These are phyloP conservation scores for Cordyceps farinosa DNA, from an alignment of 2,329 filamentous ascomycete genomes.

Conservation along the genomic window DNA sequence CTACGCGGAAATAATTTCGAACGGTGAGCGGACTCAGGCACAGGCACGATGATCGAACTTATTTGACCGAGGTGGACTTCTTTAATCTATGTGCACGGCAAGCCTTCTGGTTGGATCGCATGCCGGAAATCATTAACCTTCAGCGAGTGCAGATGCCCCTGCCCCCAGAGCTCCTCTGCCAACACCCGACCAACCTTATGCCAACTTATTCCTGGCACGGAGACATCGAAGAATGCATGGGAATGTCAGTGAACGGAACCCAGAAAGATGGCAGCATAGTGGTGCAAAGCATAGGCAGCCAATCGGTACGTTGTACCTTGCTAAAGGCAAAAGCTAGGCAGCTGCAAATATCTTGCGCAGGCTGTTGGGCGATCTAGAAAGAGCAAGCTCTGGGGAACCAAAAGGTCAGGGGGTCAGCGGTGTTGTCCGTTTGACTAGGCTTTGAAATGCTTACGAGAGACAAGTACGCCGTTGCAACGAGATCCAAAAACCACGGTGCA, in stretches of 20 bases:
- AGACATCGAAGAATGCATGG: background rate
- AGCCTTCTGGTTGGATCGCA: background rate
- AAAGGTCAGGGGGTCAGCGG: background rate
- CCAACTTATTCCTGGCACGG: background rate
- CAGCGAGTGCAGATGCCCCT: background rate
- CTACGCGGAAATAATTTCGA: background rate
- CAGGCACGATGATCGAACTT: background rate
- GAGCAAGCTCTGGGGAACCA: background rate
- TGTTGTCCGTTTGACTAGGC: background rate
- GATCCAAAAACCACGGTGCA: background rate
- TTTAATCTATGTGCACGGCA: too few relatives aligned
- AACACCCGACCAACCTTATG: background rate
- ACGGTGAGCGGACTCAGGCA: background rate
- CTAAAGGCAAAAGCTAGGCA: background rate
- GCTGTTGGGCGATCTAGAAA: background rate
- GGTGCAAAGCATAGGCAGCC: too few relatives aligned
- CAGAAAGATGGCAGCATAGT: background rate
- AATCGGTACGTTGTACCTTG: background rate
- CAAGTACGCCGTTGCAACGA: background rate
- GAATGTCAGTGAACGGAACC: background rate
- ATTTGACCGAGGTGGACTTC: too few relatives aligned
- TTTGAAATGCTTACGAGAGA: background rate
- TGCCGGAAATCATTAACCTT: background rate
- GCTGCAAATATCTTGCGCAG: background rate
- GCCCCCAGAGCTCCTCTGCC: background rate